These are phyloP conservation scores for Phytopythium oedochilum DNA, from an alignment of 352 stramenopile species.

Conservation along the genomic window DNA sequence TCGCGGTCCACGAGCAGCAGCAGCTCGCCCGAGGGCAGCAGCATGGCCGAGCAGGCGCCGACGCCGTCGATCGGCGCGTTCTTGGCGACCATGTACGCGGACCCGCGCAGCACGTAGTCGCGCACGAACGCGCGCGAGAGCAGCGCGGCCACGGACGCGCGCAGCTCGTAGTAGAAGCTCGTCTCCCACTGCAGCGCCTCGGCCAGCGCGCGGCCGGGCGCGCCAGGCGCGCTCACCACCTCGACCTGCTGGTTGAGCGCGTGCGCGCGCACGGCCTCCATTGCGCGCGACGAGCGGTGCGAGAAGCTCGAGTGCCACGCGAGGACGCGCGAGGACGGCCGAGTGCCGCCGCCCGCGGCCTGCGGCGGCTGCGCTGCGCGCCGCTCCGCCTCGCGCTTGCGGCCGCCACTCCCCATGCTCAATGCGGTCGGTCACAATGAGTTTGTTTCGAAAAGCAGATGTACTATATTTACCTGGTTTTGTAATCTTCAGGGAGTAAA, in stretches of 20 bases:
- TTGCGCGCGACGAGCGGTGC: constrained; percentile 40
- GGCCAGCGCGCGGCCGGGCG: constrained; percentile 21
- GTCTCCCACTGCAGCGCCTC: constrained; percentile 70
- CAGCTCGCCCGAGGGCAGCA: constrained; percentile 63
- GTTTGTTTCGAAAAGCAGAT: too few species aligned
- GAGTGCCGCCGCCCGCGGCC: constrained; percentile 6
- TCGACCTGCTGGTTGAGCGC: constrained; percentile 72
- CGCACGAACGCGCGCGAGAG: constrained; percentile 51
- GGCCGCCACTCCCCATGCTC: constrained; percentile 65
- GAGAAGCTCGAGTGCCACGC: constrained; percentile 62
- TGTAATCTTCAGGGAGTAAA: too few species aligned
- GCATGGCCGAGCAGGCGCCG: constrained; percentile 45
- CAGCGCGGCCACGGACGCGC: constrained; percentile 42
- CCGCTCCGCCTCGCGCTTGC: constrained; percentile 31
- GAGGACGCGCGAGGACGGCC: constrained; percentile 37
- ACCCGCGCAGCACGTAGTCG: constrained; percentile 46
- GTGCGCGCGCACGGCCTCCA: constrained; percentile 36
- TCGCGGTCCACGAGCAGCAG: constrained; percentile 57
- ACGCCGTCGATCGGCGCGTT: constrained; percentile 58
- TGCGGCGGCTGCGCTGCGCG: constrained; percentile 2
- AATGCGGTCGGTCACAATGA: not conserved
- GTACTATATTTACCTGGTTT: too few species aligned
- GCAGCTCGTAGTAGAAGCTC: constrained; percentile 80
- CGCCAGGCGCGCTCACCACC: constrained; percentile 43
- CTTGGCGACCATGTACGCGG: constrained; percentile 75